A percentile compares a stretch with the other conserved stretches of the same genome.
phyloP scores from a whole-genome alignment of 2,329 filamentous ascomycete genomes.

The Albifimbria verrucaria region DNA sequence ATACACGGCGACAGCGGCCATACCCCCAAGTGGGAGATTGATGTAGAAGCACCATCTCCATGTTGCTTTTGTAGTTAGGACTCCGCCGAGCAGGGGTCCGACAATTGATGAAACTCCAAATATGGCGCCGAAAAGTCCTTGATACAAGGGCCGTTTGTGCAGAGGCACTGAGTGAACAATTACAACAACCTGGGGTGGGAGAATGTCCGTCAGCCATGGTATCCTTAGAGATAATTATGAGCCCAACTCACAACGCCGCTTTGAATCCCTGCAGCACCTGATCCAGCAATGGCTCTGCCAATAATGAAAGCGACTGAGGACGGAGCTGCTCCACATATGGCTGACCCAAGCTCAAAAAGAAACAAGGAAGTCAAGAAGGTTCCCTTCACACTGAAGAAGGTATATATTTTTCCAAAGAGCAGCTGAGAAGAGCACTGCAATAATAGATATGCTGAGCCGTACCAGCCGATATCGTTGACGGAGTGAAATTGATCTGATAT shows the following conservation, averaged over 20 bases:
- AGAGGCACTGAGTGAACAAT: slow-evolving; percentile 29
- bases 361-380: slow-evolving; percentile 20
- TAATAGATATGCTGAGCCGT: slow-evolving; percentile 33
- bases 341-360: slow-evolving; percentile 26
- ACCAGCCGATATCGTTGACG: slow-evolving; percentile 25
- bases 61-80: slow-evolving; percentile 21
- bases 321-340: slow-evolving; percentile 23
- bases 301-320: slow-evolving; percentile 46
- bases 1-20: slow-evolving; percentile 23
- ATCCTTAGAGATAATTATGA: slow-evolving; percentile 38
- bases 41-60: slow-evolving; percentile 37
- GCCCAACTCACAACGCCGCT: slow-evolving; percentile 31
- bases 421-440: slow-evolving; percentile 34
- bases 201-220: slow-evolving; percentile 20
- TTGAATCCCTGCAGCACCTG: slow-evolving; percentile 50
- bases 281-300: slow-evolving; percentile 47
- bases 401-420: slow-evolving; percentile 38
- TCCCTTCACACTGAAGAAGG: slow-evolving; percentile 31
- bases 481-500: slow-evolving; percentile 29
- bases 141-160: slow-evolving; percentile 28
- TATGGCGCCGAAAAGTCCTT: slow-evolving; percentile 32
- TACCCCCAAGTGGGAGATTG: slow-evolving; percentile 30
- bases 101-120: slow-evolving; percentile 35
- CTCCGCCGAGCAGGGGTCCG: slow-evolving; percentile 23
- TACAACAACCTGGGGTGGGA: slow-evolving; percentile 8